Evolutionary conservation across 495 filamentous ascomycete species (phyloP), one percentile per base, ranked within the genome.

Genomic region (Rostrohypoxylon terebratum): DNA sequence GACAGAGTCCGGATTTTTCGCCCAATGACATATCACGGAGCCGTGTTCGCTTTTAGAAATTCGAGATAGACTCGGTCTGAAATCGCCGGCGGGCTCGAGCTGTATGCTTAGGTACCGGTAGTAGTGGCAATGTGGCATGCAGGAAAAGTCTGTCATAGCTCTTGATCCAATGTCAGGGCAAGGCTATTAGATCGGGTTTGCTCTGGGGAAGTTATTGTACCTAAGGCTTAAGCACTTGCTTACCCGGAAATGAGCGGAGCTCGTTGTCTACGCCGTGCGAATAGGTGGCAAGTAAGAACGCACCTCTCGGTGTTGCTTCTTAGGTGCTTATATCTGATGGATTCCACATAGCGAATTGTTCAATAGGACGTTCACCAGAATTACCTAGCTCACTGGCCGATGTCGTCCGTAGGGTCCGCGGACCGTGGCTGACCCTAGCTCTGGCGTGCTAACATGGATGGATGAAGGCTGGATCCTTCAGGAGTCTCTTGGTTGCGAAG

Each of bases 401-500:
- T 23, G 45, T 42, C 21, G 16, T 59, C 55, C 54, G 70, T 25
- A 4, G 23, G 47, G 28, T 28, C 44, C 64, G 40, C 55, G 21
- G 0, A 44, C 51, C 62, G 53, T 33, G 25, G 25, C 50, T 48
- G 53, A 53, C 16, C 16, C 8, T 38, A 38, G 28, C 6, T 28
- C 28, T 5, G 6, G 28, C 28, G 14, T 45, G 18, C 71, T 70
- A 62, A 73, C 66, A 66, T 63, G 66, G 62, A 53, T 65, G 60
- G 60, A 60, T 62, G 61, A 38, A 38, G 11, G 21, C 11, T 36
- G 33, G 66, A 73, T 73, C 71, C 71, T 74, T 50, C 31, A 66
- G 66, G 71, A 69, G 33, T 63, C 54, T 64, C 38, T 42, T 42
- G n/a, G 34, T 13, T 38, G 48, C 59, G 63, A 11, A 51, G 47